These are phyloP conservation scores for Endoconidiophora polonica DNA, from an alignment of 2,329 filamentous ascomycete genomes.

Conservation along the genomic window DNA sequence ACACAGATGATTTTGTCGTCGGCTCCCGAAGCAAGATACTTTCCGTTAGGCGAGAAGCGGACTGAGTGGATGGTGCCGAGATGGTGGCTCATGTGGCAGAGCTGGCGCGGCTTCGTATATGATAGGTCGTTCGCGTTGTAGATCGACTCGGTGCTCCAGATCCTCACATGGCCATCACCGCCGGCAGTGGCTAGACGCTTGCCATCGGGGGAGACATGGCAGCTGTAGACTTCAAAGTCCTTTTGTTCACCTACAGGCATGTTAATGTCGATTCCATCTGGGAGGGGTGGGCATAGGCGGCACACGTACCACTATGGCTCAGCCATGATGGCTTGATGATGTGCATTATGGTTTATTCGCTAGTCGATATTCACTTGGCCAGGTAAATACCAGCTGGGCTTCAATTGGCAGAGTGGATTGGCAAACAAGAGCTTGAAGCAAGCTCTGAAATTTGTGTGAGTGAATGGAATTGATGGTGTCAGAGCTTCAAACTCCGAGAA, in stretches of 20 bases:
- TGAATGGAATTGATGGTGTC: no score
- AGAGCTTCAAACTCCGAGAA: no score
- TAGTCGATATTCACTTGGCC: no score
- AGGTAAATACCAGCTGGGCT: no score
- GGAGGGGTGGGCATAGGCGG: neutral
- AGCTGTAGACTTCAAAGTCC: slow-evolving; percentile 97
- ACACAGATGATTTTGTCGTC: slow-evolving; percentile 99
- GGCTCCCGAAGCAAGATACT: slow-evolving; percentile 89
- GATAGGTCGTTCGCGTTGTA: slow-evolving; percentile 57
- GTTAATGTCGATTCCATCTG: neutral
- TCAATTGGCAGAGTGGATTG: no score
- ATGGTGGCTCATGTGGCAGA: slow-evolving; percentile 96
- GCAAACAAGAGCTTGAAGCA: no score
- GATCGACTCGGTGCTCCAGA: slow-evolving; percentile 95
- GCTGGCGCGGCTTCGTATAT: slow-evolving; percentile 69
- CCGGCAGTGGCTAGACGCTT: slow-evolving; percentile 82
- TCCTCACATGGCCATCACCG: slow-evolving; percentile 90
- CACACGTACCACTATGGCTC: slow-evolving; percentile 54
- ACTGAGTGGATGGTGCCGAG: slow-evolving; percentile 95
- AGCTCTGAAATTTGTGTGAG: no score
- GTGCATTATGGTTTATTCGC: slow-evolving; percentile 38
- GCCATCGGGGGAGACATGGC: slow-evolving; percentile 90
- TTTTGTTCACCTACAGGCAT: slow-evolving; percentile 61
- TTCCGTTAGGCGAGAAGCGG: slow-evolving; percentile 86
- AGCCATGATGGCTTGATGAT: slow-evolving; percentile 94